Conservation (phyloP, 352 stramenopile genomes). For the Pythium grandisporangium region DNA sequence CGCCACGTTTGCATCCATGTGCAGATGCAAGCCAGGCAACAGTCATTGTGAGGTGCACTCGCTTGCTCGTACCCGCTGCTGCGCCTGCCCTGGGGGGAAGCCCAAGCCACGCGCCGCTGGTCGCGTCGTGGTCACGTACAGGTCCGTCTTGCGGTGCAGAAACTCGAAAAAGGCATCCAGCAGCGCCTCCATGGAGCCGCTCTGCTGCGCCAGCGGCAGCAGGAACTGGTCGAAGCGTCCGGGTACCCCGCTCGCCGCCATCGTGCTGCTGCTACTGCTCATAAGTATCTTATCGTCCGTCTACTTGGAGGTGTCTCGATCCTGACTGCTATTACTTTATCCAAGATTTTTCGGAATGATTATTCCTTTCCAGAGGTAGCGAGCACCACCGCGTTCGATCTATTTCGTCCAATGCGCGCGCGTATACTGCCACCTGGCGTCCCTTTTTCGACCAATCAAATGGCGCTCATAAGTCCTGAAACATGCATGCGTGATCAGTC, state of each 20-base stretch:
- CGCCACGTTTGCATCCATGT: background rate
- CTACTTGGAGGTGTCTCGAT: no score
- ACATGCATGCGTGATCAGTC: no score
- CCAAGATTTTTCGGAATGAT: no score
- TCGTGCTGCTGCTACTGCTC: no score
- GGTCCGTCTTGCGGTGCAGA: constrained; percentile 97
- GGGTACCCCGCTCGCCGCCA: background rate
- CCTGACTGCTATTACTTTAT: no score
- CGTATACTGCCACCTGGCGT: background rate
- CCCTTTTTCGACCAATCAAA: background rate
- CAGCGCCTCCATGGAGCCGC: constrained; percentile 92
- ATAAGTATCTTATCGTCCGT: no score
- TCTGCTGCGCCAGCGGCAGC: constrained; percentile 91
- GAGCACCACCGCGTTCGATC: no score
- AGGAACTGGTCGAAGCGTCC: constrained; percentile 69
- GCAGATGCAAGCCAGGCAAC: background rate
- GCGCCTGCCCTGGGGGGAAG: constrained; percentile 46
- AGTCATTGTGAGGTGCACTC: no score
- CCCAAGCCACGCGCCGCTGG: constrained; percentile 40
- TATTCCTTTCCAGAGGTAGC: no score
- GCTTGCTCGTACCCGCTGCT: constrained; percentile 39
- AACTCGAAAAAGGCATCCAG: constrained; percentile 97
- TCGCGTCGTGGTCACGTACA: constrained; percentile 83
- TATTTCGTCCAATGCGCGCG: background rate
- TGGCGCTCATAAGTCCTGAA: no score